Conservation (phyloP, 192 early-diverging fungal genomes). For the Pilobolus umbonatus region DNA sequence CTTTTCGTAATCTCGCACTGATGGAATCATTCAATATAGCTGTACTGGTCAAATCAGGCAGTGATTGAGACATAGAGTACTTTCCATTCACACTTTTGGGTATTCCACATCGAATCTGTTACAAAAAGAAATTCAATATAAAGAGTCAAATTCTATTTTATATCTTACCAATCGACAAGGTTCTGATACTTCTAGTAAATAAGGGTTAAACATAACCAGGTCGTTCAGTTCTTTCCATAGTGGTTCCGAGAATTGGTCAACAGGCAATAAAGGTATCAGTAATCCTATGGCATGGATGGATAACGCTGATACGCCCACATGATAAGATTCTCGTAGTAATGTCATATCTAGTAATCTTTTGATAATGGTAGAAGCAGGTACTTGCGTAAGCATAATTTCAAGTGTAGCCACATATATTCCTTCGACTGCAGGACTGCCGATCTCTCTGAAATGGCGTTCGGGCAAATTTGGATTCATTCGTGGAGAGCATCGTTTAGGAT, state of each 20-base stretch:
- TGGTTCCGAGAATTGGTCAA: constrained; percentile 40
- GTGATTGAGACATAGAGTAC: constrained; percentile 28
- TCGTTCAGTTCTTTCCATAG: constrained; percentile 45
- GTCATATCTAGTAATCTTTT: constrained; percentile 39
- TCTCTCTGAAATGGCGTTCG: constrained; percentile 55
- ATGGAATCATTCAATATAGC: constrained; percentile 28
- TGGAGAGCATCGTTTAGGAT: constrained; percentile 49
- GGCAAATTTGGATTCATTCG: constrained; percentile 42
- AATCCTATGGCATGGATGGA: constrained; percentile 44
- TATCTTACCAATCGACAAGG: constrained; percentile 38
- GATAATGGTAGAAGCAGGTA: constrained; percentile 36
- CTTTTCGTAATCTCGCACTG: constrained; percentile 31
- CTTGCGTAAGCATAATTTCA: constrained; percentile 41
- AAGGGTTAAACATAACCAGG: constrained; percentile 32
- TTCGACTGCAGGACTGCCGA: constrained; percentile 57
- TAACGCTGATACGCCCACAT: constrained; percentile 33
- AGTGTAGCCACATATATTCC: constrained; percentile 47
- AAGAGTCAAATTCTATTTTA: background rate
- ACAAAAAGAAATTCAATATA: background rate
- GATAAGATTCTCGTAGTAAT: constrained; percentile 33
- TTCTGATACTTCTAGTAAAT: constrained; percentile 36
- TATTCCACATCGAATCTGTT: constrained; percentile 31
- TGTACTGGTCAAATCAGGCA: constrained; percentile 25
- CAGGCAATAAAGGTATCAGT: constrained; percentile 34
- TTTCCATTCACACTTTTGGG: constrained; percentile 35